phyloP scores from a whole-genome alignment of 2,329 filamentous ascomycete species.

The Leptographium flavum region DNA sequence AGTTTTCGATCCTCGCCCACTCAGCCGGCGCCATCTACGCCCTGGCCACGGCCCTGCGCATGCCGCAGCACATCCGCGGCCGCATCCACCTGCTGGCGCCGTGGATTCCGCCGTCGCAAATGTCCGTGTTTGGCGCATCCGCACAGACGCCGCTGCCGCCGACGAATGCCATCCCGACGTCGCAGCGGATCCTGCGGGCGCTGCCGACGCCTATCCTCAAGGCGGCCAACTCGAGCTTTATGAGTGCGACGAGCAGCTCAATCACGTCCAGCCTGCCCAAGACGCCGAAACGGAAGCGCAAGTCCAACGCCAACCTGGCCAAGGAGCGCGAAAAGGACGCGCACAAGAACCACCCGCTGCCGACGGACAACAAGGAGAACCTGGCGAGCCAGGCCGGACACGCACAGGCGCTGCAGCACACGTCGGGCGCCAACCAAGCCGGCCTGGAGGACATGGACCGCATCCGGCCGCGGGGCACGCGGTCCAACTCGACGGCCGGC shows the following conservation, averaged over 20 bases:
- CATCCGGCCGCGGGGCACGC: constrained; percentile 19
- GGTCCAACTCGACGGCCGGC: background rate
- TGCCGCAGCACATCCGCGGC: constrained; percentile 90
- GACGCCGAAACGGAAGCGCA: constrained; percentile 47
- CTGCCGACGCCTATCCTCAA: constrained; percentile 83
- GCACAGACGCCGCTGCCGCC: constrained; percentile 55
- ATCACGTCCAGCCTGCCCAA: constrained; percentile 67
- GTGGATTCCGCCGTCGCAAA: constrained; percentile 93
- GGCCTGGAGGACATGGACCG: constrained; percentile 36
- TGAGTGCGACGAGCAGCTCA: constrained; percentile 79
- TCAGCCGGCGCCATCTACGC: constrained; percentile 98
- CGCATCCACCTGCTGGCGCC: constrained; percentile 88
- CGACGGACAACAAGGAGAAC: constrained; percentile 37
- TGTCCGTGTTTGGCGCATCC: constrained; percentile 62
- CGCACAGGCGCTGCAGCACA: constrained; percentile 9
- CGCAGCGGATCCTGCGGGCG: constrained; percentile 79
- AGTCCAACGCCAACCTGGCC: constrained; percentile 26
- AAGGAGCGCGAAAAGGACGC: constrained; percentile 16
- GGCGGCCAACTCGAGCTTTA: constrained; percentile 89
- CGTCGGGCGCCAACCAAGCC: constrained; percentile 13
- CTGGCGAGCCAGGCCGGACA: background rate
- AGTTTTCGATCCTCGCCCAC: constrained; percentile 92
- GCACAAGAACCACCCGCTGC: constrained; percentile 14
- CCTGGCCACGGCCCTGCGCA: constrained; percentile 81
- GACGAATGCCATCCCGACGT: constrained; percentile 75